Evolutionary conservation across 768 basidiomycete species (phyloP), one percentile per base, ranked within the genome.

Genomic region (Tulasnella sp.): DNA sequence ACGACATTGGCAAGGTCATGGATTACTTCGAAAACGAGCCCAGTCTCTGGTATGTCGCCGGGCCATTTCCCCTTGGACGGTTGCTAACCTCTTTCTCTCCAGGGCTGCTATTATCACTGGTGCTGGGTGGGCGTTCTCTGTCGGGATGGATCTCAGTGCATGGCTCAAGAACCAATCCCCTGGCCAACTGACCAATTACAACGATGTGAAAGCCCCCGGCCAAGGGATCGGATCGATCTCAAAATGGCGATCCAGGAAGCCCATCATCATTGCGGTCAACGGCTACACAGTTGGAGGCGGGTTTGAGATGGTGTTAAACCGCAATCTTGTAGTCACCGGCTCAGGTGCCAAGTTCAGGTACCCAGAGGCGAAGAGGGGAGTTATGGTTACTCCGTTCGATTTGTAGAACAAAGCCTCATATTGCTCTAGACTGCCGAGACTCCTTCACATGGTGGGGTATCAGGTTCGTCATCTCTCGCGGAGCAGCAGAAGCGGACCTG

Each of bases 61-160:
- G 44, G n/a, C 24, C 77, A 75, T 82, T 50, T 41, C 58, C 14
- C 64, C 41, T 73, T 79, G 81, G 46, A 60, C 72, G 12, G 8
- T 2, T 72, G 77, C 42, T 80, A 72, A 28, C 31, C 46, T 46
- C 16, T 16, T 16, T 6, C 8, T 48, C 40, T 77, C 48, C 84
- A 95, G 94, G 94, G 92, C 93, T 14, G 90, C 88, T 50, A 88
- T 96, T 82, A 84, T 95, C 74, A 95, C 94, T 74, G 94, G 94
- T 31, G 88, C 89, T 81, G 94, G 94, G 16, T 89, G 91, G 69
- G 84, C 89, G 0, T 96, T 96, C 86, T 94, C 93, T 83, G 93
- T 93, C 22, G 94, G 94, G 22, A 93, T 93, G 54, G 94, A 95
- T 85, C 88, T 95, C 75, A 91, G 91, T 80, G 94, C 93, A 78